Evolutionary conservation across 495 filamentous ascomycete species (phyloP), one percentile per base, ranked within the genome.

Genomic region (Aspergillus saccharolyticus): DNA sequence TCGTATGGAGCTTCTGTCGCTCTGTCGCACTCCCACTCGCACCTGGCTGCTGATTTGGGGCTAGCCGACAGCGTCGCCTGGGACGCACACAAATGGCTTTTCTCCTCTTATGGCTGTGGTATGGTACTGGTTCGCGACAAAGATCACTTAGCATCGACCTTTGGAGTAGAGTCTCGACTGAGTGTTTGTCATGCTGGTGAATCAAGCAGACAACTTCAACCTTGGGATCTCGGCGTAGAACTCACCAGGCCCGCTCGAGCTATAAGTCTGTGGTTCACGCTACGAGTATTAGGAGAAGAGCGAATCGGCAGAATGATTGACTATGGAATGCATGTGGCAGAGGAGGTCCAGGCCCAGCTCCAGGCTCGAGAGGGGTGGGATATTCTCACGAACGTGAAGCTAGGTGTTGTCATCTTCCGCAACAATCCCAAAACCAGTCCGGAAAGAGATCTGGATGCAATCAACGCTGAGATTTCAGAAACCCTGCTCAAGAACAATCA

Each of bases 71-170:
- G 64, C 55, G 56, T 71, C 21, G 55, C 68, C 2, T 71, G 66
- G 68, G 68, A 71, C 44, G 62, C 57, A 7, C 68, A 71, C 50
- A 71, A 71, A 55, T 71, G 66, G 68, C 62, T 71, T 1, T 69
- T 71, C 52, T 64, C 67, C 22, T 67, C 63, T 2, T 61, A 65
- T 44, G 52, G 52, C n/a, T 53, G 52, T 16, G 24, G 52, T 1
- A 9, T 44, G 8, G 30, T 53, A 6, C 19, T 53, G 17, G 42
- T 43, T 21, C 25, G 19, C 19, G 30, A 53, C 8, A 18, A 22
- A 9, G 9, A 17, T 2, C 52, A 44, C 21, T 17, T 42, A 16
- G 4, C 19, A 16, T 9, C 18, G 30, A 53, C 33, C 52, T 53
- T 53, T 16, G 30, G 33, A 3, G 16, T 20, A 14, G 9, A 9